A percentile compares a stretch with the other conserved stretches of the same genome.
Evolutionary conservation across 2,329 filamentous ascomycete species (phyloP).

Genomic region (Trichoderma breve): DNA sequence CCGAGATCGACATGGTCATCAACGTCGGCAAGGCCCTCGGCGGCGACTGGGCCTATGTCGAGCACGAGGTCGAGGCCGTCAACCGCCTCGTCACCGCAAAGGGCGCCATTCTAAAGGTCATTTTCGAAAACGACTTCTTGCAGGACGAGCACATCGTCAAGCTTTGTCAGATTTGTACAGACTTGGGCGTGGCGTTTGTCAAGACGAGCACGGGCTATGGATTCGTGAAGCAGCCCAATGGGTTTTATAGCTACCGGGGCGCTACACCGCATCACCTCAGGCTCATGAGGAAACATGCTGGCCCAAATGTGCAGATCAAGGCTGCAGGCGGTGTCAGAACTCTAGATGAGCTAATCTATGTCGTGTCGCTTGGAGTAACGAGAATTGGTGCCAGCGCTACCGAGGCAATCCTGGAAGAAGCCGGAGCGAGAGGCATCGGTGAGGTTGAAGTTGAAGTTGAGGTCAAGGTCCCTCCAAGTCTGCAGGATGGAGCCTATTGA

Average conservation of each 20-base stretch:
- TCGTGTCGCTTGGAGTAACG: constrained; percentile 53
- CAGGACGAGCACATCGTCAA: constrained; percentile 47
- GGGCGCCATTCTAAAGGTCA: constrained; percentile 55
- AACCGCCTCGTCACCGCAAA: constrained; percentile 46
- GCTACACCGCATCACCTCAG: constrained; percentile 51
- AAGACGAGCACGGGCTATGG: constrained; percentile 62
- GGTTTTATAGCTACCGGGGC: constrained; percentile 52
- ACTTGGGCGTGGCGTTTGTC: constrained; percentile 52
- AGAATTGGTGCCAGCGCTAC: constrained; percentile 58
- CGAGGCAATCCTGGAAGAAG: constrained; percentile 53
- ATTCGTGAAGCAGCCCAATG: constrained; percentile 54
- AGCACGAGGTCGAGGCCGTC: constrained; percentile 49
- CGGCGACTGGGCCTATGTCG: constrained; percentile 57
- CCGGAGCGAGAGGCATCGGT: constrained; percentile 47
- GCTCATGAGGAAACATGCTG: constrained; percentile 51
- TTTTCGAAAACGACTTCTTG: constrained; percentile 62
- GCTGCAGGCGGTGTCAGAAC: constrained; percentile 57
- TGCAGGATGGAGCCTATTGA: constrained; percentile 11
- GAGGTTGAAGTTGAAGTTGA: constrained; percentile 22
- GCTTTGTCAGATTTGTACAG: constrained; percentile 55
- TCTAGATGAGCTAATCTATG: constrained; percentile 54
- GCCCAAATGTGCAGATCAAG: constrained; percentile 51
- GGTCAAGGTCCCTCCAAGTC: constrained; percentile 18
- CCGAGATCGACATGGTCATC: constrained; percentile 60
- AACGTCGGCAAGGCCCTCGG: constrained; percentile 58